phyloP scores from a whole-genome alignment of 2,329 filamentous ascomycete species.

The Aspergillus costaricaensis region DNA sequence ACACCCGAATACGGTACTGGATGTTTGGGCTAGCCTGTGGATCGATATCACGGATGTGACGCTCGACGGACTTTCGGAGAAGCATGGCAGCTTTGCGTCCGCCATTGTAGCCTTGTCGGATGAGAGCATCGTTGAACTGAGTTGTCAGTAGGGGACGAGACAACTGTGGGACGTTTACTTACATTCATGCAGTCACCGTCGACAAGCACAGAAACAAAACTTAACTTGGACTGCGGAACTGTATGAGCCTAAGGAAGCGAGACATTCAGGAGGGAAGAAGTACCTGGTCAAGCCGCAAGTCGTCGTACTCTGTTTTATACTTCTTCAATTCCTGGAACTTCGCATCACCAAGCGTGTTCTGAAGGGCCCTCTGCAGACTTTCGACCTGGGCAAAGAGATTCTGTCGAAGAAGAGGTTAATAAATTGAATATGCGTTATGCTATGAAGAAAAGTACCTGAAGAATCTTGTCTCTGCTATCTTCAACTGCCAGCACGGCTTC shows the following conservation, averaged over 20 bases:
- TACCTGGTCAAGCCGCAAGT: slow-evolving; percentile 17
- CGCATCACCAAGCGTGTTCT: slow-evolving; percentile 7
- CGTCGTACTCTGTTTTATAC: slow-evolving; percentile 5
- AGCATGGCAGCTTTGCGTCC: slow-evolving; percentile 33
- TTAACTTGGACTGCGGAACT: slow-evolving; percentile 15
- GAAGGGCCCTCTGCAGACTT: slow-evolving; percentile 10
- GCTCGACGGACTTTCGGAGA: slow-evolving; percentile 28
- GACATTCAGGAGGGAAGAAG: neutral
- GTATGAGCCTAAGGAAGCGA: neutral
- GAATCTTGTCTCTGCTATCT: slow-evolving; percentile 22
- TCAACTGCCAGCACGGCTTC: slow-evolving; percentile 14
- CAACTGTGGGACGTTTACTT: slow-evolving; percentile 5
- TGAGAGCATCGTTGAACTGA: slow-evolving; percentile 38
- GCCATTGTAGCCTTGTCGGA: slow-evolving; percentile 32
- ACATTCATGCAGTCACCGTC: slow-evolving; percentile 46
- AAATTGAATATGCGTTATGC: neutral
- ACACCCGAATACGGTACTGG: slow-evolving; percentile 39
- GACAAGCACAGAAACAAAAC: slow-evolving; percentile 39
- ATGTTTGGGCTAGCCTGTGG: slow-evolving; percentile 24
- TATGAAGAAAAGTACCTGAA: slow-evolving; percentile 8
- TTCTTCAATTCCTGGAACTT: slow-evolving; percentile 6
- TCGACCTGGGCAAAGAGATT: slow-evolving; percentile 16
- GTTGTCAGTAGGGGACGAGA: neutral
- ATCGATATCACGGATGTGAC: slow-evolving; percentile 26
- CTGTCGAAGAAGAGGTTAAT: slow-evolving; percentile 6